Percentiles rank a stretch among this genome's conserved stretches.
These are phyloP conservation scores for Mycena galericulata DNA, from an alignment of 768 basidiomycete species.

Conservation along the genomic window DNA sequence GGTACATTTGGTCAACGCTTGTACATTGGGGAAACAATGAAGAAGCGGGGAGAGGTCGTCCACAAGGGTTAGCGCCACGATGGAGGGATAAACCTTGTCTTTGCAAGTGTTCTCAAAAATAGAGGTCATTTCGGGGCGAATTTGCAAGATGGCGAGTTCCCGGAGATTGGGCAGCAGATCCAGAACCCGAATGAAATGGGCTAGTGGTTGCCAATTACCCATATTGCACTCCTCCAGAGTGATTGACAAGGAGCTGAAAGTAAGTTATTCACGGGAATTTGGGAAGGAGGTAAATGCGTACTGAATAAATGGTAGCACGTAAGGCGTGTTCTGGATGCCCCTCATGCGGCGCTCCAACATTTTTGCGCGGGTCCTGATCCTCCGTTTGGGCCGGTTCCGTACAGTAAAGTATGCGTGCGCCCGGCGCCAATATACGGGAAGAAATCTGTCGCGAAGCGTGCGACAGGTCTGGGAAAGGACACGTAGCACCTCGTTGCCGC, in stretches of 20 bases:
- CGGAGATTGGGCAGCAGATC: constrained; percentile 4
- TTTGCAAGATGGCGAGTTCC: neutral
- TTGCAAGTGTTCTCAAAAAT: neutral
- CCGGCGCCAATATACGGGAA: constrained; percentile 16
- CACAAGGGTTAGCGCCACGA: neutral
- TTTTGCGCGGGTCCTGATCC: constrained; percentile 8
- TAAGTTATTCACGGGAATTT: neutral
- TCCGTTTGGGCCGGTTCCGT: constrained; percentile 6
- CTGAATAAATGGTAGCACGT: constrained; percentile 11
- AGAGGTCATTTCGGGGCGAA: neutral
- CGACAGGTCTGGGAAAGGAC: constrained; percentile 20
- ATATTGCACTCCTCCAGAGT: constrained; percentile 9
- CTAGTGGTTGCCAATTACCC: constrained; percentile 17
- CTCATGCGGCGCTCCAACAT: constrained; percentile 25
- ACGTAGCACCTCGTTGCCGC: constrained; percentile 9
- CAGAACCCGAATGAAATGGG: constrained; percentile 12
- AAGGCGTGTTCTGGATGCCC: constrained; percentile 15
- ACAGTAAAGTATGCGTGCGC: neutral
- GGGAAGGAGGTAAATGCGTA: neutral
- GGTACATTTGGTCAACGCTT: neutral
- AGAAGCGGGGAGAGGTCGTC: neutral
- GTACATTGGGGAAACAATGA: constrained; percentile 12
- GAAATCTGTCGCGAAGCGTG: constrained; percentile 3
- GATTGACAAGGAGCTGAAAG: constrained; percentile 1
- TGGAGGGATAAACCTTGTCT: neutral